Evolutionary conservation across 352 stramenopile species (phyloP).

Genomic region (Pythium chondricola): DNA sequence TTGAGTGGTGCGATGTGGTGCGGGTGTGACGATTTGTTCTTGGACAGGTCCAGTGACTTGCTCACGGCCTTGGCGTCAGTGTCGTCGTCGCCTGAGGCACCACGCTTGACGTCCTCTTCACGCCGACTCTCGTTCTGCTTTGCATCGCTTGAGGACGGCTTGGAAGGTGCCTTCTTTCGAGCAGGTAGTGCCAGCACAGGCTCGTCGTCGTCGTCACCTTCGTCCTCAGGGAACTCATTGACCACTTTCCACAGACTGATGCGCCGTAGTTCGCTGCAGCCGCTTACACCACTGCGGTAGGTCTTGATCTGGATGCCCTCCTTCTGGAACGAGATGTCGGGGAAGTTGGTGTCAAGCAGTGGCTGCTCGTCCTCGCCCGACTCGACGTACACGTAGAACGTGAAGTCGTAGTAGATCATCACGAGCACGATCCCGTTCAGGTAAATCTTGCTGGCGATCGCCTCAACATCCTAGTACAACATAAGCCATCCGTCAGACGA

Average conservation of each 20-base stretch:
- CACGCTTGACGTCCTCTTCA: constrained; percentile 52
- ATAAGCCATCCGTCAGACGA: constrained; percentile 11
- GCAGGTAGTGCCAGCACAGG: constrained; percentile 26
- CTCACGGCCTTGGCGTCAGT: constrained; percentile 27
- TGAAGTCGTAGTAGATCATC: constrained; percentile 90
- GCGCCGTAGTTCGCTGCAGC: constrained; percentile 58
- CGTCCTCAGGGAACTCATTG: constrained; percentile 49
- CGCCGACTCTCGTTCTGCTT: constrained; percentile 51
- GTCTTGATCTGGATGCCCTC: constrained; percentile 81
- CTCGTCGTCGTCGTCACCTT: constrained; percentile 30
- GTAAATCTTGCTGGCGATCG: constrained; percentile 94
- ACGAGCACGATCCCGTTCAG: constrained; percentile 88
- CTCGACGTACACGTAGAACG: constrained; percentile 89
- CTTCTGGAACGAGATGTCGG: constrained; percentile 88
- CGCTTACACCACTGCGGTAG: constrained; percentile 61
- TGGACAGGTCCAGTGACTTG: constrained; percentile 31
- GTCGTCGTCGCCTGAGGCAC: background rate
- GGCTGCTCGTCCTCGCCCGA: constrained; percentile 87
- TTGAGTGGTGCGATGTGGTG: constrained; percentile 80
- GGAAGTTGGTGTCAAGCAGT: constrained; percentile 92
- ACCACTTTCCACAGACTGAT: constrained; percentile 81
- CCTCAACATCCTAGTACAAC: constrained; percentile 77
- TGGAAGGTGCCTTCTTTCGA: constrained; percentile 13
- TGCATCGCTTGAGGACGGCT: constrained; percentile 26
- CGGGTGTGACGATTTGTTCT: constrained; percentile 62